phyloP scores from a whole-genome alignment of 352 stramenopile species.

The Globisporangium lucens region DNA sequence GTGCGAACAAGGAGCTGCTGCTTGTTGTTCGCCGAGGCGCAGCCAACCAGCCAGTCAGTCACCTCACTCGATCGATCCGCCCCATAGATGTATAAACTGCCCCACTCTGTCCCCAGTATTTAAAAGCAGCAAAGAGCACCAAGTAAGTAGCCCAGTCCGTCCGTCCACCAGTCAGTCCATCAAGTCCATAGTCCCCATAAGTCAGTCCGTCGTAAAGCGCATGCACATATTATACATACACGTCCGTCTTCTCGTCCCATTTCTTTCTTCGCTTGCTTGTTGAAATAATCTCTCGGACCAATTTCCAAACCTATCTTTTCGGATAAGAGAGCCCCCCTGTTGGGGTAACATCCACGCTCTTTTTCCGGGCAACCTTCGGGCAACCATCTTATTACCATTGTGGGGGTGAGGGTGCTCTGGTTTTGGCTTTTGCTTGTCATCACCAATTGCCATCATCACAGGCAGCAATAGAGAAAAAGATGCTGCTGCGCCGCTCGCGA shows the following conservation, averaged over 20 bases:
- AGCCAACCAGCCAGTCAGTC: background rate
- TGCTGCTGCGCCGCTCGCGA: conserved; percentile 2
- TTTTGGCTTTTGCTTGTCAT: background rate
- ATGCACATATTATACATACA: background rate
- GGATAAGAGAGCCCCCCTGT: background rate
- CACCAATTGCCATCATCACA: conserved; percentile 7
- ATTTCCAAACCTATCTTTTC: background rate
- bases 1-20: background rate
- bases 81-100: conserved; percentile 10
- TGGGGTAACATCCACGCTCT: background rate
- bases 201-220: background rate
- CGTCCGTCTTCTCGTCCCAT: background rate
- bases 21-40: background rate
- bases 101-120: conserved; percentile 15
- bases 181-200: background rate
- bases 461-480: background rate
- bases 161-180: background rate
- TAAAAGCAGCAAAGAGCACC: conserved; percentile 12
- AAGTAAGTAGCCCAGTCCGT: background rate
- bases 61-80: background rate
- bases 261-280: background rate
- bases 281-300: background rate
- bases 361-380: background rate
- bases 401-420: background rate
- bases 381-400: background rate